phyloP scores from a whole-genome alignment of 495 filamentous ascomycete species.

The Paragyromitra xinjiangensis region DNA sequence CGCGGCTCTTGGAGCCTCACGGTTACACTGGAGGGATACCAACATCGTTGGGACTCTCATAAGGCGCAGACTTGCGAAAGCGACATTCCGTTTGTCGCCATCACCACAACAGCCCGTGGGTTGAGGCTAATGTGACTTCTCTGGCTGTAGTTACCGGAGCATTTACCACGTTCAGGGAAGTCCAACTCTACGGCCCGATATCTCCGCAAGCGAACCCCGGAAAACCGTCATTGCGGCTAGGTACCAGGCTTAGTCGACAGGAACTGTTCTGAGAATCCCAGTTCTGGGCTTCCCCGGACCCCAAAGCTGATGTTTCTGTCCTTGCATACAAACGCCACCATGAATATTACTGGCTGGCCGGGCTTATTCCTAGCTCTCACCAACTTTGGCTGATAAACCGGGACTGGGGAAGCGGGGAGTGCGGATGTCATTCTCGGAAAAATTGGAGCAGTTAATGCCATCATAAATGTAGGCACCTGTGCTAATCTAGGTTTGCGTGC shows the following conservation, averaged over 20 bases:
- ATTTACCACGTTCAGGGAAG: conserved; percentile 39
- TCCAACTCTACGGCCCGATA: conserved; percentile 38
- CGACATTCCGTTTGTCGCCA: background rate
- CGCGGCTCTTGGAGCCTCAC: background rate
- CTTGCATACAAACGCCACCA: conserved; percentile 40
- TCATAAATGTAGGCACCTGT: conserved; percentile 4
- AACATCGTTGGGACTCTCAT: background rate
- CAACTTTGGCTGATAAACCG: conserved; percentile 32
- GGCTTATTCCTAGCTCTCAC: conserved; percentile 21
- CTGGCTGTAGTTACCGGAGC: conserved; percentile 17
- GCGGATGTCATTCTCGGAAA: conserved; percentile 7
- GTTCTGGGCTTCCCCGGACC: conserved; percentile 27
- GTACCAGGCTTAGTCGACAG: conserved; percentile 32
- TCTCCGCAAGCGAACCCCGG: conserved; percentile 42
- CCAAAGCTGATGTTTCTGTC: background rate
- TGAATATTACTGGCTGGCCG: conserved; percentile 36
- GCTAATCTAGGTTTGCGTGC: conserved; percentile 12
- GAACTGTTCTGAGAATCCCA: conserved; percentile 20
- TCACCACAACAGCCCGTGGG: background rate
- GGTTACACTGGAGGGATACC: background rate
- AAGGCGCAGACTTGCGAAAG: background rate
- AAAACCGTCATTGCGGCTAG: conserved; percentile 33
- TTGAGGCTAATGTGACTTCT: conserved; percentile 37
- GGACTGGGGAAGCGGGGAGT: conserved; percentile 15
- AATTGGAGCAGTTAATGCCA: conserved; percentile 8